phyloP scores from a whole-genome alignment of 495 filamentous ascomycete species.

The Hypoxylon fragiforme region DNA sequence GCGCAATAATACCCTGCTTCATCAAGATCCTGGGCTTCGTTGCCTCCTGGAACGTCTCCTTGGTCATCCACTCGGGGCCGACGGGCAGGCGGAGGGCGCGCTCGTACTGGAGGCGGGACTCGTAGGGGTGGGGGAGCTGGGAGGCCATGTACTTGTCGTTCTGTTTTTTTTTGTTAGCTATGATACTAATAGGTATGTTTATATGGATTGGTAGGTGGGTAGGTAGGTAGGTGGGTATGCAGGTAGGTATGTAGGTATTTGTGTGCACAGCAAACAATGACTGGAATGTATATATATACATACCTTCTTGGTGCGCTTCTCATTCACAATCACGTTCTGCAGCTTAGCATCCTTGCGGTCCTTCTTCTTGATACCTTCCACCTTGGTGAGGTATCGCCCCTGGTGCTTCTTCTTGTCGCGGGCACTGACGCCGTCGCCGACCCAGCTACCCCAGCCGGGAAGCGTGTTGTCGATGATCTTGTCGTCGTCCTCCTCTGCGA shows the following conservation, averaged over 20 bases:
- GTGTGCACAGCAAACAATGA: no score
- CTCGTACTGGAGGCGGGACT: conserved; percentile 87
- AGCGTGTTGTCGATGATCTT: conserved; percentile 82
- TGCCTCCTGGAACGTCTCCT: conserved; percentile 83
- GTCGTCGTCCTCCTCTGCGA: conserved; percentile 78
- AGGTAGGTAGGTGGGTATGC: no score
- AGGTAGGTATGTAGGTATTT: no score
- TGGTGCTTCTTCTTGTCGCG: conserved; percentile 62
- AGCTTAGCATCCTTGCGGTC: conserved; percentile 79
- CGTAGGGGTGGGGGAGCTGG: conserved; percentile 81
- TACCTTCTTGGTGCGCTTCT: conserved; percentile 91
- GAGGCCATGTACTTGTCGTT: conserved; percentile 86
- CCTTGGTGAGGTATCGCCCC: conserved; percentile 64
- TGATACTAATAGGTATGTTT: conserved; percentile 35
- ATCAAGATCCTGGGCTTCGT: conserved; percentile 92
- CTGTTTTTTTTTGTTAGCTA: no score
- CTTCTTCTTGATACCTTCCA: conserved; percentile 77
- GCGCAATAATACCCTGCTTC: conserved; percentile 89
- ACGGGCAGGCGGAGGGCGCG: conserved; percentile 81
- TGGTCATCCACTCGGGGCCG: conserved; percentile 93
- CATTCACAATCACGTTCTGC: conserved; percentile 84
- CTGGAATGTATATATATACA: no score
- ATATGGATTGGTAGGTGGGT: no score
- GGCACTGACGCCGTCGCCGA: conserved; percentile 73
- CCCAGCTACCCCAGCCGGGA: conserved; percentile 89